A percentile compares a stretch with the other conserved stretches of the same genome.
phyloP scores from a whole-genome alignment of 2,329 filamentous ascomycete species.

The Trichoderma sp. region DNA sequence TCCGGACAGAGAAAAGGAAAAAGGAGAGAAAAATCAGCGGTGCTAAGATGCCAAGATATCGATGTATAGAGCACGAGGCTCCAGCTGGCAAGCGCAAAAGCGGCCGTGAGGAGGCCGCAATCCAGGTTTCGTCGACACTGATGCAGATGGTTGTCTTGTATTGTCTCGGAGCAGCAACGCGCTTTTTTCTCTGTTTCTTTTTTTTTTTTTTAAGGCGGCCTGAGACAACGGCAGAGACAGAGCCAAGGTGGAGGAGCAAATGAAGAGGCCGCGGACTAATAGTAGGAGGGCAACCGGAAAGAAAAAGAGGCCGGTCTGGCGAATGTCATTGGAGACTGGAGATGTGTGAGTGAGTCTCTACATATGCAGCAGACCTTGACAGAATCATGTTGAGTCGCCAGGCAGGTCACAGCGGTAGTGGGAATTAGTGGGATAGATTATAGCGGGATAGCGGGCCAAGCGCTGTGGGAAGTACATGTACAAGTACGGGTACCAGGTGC shows the following conservation, averaged over 20 bases:
- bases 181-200: neutral
- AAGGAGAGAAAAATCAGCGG: neutral
- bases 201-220: neutral
- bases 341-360: slow-evolving; percentile 6
- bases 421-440: neutral
- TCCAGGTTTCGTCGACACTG: neutral
- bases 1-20: neutral
- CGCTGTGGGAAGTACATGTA: neutral
- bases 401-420: slow-evolving; percentile 17
- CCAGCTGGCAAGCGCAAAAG: neutral
- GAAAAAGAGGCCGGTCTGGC: neutral
- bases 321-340: neutral
- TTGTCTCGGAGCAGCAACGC: slow-evolving; percentile 7
- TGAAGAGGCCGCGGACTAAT: neutral
- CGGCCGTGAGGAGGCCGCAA: neutral
- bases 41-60: neutral
- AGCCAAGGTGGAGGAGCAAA: neutral
- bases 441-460: neutral
- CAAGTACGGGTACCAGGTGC: neutral
- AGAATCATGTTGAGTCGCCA: slow-evolving; percentile 1
- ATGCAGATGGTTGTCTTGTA: neutral
- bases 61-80: neutral
- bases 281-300: neutral
- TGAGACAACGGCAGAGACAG: neutral
- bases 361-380: neutral